Evolutionary conservation across 768 basidiomycete species (phyloP).

Genomic region (Lanmaoa pseudosensibilis): DNA sequence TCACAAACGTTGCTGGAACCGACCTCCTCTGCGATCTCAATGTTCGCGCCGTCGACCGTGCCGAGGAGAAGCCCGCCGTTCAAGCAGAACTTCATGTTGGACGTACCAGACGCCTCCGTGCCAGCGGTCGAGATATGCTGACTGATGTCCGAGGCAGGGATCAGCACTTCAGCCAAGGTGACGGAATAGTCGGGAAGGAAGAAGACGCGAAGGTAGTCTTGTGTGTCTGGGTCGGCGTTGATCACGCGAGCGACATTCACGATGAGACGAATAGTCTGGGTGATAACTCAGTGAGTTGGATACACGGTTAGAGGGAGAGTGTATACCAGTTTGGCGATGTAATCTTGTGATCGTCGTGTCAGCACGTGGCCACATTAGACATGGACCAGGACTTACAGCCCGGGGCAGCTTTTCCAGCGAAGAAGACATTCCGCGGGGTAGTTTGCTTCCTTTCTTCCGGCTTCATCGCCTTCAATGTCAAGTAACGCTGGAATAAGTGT

Average conservation of each 20-base stretch:
- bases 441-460: slow-evolving; percentile 80
- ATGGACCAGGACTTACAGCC: slow-evolving; percentile 55
- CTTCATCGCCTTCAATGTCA: slow-evolving; percentile 75
- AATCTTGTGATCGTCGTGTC: slow-evolving; percentile 48
- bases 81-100: slow-evolving; percentile 88
- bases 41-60: slow-evolving; percentile 94
- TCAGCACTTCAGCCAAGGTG: slow-evolving; percentile 77
- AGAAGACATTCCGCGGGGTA: slow-evolving; percentile 88
- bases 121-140: slow-evolving; percentile 98
- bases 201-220: slow-evolving; percentile 81
- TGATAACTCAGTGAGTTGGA: background rate
- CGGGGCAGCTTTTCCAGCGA: slow-evolving; percentile 96
- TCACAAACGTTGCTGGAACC: slow-evolving; percentile 89
- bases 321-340: slow-evolving; percentile 83
- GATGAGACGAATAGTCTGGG: slow-evolving; percentile 86
- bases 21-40: slow-evolving; percentile 95
- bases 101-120: slow-evolving; percentile 83
- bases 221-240: slow-evolving; percentile 79
- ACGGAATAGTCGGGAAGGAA: slow-evolving; percentile 98
- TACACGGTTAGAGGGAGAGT: background rate
- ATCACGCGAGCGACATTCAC: slow-evolving; percentile 78
- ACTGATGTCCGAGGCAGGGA: slow-evolving; percentile 91
- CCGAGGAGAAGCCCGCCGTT: slow-evolving; percentile 89
- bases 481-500: slow-evolving; percentile 61
- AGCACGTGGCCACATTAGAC: background rate